Base-by-base conservation (phyloP, 805 yeast species). In the Yarrowia bubula region DNA sequence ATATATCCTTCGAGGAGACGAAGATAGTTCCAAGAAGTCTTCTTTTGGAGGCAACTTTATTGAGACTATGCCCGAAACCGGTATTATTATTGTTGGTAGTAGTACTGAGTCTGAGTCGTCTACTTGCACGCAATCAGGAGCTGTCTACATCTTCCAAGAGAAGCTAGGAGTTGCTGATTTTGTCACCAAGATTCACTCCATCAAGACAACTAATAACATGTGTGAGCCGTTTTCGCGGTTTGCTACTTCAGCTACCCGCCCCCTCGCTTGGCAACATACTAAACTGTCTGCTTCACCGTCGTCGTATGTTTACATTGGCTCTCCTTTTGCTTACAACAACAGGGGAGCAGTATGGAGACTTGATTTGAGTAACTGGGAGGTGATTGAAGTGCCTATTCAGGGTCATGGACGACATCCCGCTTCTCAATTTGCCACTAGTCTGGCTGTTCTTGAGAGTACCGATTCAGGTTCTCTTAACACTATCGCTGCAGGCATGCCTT, bases 281-380 rank as follows among this genome's bases (percentile, higher is more conserved):
- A 48, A 51, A 11, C 44, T 51, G 8, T 3, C n/a, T 1, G 5
- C 60, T 10, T 51, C 60, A 6, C 38, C 61, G 2, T 55, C 61
- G 15, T 31, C 46, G 0, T 31, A 55, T 31, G n/a, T 55, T 17
- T 55, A 55, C 38, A 41, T 55, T 13, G 47, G 47, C 32, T 55
- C 61, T 6, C 61, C 61, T 1, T 55, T 55, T n/a, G 61, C 61
- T 13, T 55, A 55, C 31, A 55, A 55, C 31, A 55, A 55, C 47
- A 46, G 61, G 4, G 61, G 61, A 8, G 47, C 61, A 0, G 31
- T 55, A 4, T 55, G 61, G 37, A 46, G 39, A 42, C 66, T 66
- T 51, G 69, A 71, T 18, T 74, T 70, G 62, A 76, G 79, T 5
- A 67, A 72, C 0, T 70, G 78, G 51, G 83, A 82, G 69, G 89